These are phyloP conservation scores for Paramecium octaurelia DNA, from an alignment of 73 alveolate species.

Conservation along the genomic window DNA sequence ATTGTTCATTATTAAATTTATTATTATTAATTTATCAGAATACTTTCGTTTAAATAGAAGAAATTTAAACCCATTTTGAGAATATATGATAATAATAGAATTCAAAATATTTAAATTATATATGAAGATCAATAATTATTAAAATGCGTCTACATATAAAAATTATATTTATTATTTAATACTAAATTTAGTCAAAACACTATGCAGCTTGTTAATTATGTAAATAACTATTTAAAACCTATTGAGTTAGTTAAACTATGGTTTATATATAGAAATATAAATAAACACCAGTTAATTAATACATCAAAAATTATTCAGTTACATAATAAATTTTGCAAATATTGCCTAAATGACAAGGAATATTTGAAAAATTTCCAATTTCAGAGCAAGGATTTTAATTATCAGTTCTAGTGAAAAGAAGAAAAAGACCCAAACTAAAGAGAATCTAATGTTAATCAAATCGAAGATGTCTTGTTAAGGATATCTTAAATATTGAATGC, in stretches of 20 bases:
- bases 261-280: not conserved
- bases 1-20: not conserved
- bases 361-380: not conserved
- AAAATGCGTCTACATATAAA: not conserved
- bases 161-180: conserved; percentile 9
- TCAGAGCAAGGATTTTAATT: not conserved
- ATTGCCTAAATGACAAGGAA: not conserved
- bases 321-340: conserved; percentile 5
- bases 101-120: not conserved
- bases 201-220: not conserved
- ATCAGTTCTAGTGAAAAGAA: too few species aligned
- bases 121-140: not conserved
- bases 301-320: not conserved
- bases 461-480: too few species aligned
- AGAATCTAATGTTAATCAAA: too few species aligned
- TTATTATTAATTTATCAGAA: not conserved
- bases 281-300: not conserved
- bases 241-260: too few species aligned
- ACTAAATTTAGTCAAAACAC: not conserved
- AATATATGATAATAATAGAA: too few species aligned
- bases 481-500: too few species aligned
- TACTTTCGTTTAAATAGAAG: too few species aligned
- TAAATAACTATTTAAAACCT: not conserved
- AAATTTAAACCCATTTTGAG: not conserved
- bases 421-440: too few species aligned